Conservation (phyloP, 441 rosid genomes). For the Bruguiera hainesii region DNA sequence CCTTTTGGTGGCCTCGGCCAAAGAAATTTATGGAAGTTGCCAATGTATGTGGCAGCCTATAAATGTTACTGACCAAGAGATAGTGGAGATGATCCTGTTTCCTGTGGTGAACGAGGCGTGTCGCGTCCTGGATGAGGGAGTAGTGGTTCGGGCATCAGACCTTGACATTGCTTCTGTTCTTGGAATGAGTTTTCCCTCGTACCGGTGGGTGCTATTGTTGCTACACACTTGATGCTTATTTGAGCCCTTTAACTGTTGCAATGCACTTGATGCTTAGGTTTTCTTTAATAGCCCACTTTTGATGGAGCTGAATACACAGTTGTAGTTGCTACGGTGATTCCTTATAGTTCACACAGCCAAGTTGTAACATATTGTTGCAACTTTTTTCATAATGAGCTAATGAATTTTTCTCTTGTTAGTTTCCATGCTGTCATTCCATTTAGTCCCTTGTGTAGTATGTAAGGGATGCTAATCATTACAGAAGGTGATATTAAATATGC, state of each 20-base stretch:
- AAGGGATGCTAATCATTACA: no score
- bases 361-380: no score
- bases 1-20: slow-evolving; percentile 1
- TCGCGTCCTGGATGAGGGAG: slow-evolving; percentile 77
- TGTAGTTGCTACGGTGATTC: no score
- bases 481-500: no score
- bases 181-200: slow-evolving; percentile 98
- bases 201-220: slow-evolving; percentile 47
- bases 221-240: not conserved
- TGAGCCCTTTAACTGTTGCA: not conserved
- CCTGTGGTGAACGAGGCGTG: slow-evolving; percentile 96
- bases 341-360: no score
- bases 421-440: no score
- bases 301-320: no score
- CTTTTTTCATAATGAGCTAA: no score
- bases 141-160: slow-evolving; percentile 84
- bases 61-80: slow-evolving; percentile 68
- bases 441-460: no score
- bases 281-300: not conserved
- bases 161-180: slow-evolving; percentile 88
- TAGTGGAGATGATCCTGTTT: slow-evolving; percentile 85
- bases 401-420: no score
- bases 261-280: not conserved
- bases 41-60: slow-evolving; percentile 51
- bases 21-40: slow-evolving; percentile 17